Evolutionary conservation across 2,329 filamentous ascomycete species (phyloP).

Genomic region (Aspergillus sp.): DNA sequence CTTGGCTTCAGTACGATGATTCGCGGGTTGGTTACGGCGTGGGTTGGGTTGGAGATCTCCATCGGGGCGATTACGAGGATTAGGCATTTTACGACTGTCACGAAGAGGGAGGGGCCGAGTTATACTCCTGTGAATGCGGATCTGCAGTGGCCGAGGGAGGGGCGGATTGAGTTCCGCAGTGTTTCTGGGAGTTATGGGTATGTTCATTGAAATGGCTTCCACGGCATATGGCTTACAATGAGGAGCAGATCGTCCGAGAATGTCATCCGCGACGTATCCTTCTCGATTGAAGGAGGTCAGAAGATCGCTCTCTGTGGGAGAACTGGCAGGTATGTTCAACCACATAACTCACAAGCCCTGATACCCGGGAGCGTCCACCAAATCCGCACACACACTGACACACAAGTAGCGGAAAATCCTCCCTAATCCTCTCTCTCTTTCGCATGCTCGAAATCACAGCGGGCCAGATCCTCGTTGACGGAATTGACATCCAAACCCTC

Average conservation of each 20-base stretch:
- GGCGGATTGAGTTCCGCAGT: not conserved
- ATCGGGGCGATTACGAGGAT: not conserved
- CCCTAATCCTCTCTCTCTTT: slow-evolving; percentile 29
- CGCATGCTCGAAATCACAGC: slow-evolving; percentile 32
- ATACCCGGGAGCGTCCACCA: not conserved
- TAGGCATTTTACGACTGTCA: not conserved
- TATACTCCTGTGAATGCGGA: not conserved
- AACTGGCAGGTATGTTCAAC: not conserved
- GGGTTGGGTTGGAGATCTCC: not conserved
- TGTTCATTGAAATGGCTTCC: not conserved
- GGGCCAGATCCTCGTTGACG: slow-evolving; percentile 32
- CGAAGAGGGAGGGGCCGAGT: not conserved
- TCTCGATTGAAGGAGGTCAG: not conserved
- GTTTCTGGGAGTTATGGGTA: not conserved
- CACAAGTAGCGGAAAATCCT: slow-evolving; percentile 26
- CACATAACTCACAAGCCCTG: not conserved
- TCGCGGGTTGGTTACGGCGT: not conserved
- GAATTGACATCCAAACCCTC: slow-evolving; percentile 27
- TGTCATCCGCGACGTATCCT: not conserved
- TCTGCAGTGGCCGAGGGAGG: not conserved
- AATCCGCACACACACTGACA: not conserved
- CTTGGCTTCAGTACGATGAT: not conserved
- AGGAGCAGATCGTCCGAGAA: not conserved
- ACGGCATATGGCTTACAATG: not conserved
- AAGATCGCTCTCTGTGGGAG: not conserved